Conservation (phyloP, 2,329 filamentous ascomycete genomes). For the Neodidymelliopsis sp. region DNA sequence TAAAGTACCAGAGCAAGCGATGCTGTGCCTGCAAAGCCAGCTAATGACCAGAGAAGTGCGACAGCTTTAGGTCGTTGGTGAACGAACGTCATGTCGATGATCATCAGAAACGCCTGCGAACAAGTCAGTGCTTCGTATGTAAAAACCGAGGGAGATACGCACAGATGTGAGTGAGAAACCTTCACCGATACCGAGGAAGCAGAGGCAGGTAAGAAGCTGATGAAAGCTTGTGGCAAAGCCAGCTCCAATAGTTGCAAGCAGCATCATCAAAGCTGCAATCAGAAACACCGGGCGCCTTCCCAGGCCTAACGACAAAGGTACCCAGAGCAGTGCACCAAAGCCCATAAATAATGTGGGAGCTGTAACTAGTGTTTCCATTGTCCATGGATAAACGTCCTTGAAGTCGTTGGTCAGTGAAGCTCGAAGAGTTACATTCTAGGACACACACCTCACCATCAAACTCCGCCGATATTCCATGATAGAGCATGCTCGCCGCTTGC, state of each 20-base stretch:
- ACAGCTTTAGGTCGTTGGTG: slow-evolving; percentile 47
- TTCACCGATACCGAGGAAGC: slow-evolving; percentile 45
- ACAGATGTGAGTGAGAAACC: slow-evolving; percentile 41
- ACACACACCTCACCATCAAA: slow-evolving; percentile 26
- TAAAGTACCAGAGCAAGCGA: slow-evolving; percentile 37
- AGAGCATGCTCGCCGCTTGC: slow-evolving; percentile 30
- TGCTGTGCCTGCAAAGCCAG: slow-evolving; percentile 32
- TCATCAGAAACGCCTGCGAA: slow-evolving; percentile 44
- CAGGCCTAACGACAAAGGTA: slow-evolving; percentile 48
- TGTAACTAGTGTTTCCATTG: slow-evolving; percentile 34
- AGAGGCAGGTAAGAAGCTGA: slow-evolving; percentile 38
- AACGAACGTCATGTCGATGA: slow-evolving; percentile 53
- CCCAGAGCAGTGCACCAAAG: slow-evolving; percentile 49
- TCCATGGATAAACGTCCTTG: slow-evolving; percentile 31
- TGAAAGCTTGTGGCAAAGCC: slow-evolving; percentile 34
- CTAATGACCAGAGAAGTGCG: slow-evolving; percentile 46
- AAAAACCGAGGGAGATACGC: slow-evolving; percentile 18
- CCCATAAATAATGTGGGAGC: slow-evolving; percentile 46
- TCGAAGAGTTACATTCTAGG: background rate
- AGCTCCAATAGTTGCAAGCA: slow-evolving; percentile 39
- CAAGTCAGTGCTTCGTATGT: slow-evolving; percentile 21
- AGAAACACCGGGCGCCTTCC: slow-evolving; percentile 50
- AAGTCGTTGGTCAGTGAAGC: background rate
- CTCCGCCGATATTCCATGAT: slow-evolving; percentile 18
- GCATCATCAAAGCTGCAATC: slow-evolving; percentile 35